Conservation (phyloP, 106 monocot genomes). For the Phalaenopsis equestris region DNA sequence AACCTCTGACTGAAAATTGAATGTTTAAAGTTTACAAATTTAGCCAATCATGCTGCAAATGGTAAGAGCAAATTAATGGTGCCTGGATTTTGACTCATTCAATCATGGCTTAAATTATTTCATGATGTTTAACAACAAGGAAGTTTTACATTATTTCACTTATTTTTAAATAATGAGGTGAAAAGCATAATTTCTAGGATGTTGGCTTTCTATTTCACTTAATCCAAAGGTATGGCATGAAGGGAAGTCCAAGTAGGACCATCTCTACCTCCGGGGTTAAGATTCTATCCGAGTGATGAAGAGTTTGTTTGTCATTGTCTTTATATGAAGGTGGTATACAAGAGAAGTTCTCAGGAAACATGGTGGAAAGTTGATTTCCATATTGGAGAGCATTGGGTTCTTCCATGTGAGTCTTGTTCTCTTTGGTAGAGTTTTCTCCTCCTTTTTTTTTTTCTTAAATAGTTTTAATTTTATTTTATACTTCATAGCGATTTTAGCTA, state of each 20-base stretch:
- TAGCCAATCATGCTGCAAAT: too few species aligned
- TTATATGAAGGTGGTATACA: conserved; percentile 65
- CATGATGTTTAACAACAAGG: too few species aligned
- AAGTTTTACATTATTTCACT: too few species aligned
- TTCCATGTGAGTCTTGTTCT: conserved; percentile 55
- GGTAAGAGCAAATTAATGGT: too few species aligned
- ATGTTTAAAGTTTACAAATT: too few species aligned
- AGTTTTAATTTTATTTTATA: neutral
- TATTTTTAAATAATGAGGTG: too few species aligned
- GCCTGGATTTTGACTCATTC: too few species aligned
- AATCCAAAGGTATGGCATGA: conserved; percentile 36
- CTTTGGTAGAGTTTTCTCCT: neutral
- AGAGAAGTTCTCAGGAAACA: conserved; percentile 37
- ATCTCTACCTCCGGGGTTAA: conserved; percentile 78
- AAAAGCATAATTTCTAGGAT: too few species aligned
- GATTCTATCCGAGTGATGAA: conserved; percentile 90
- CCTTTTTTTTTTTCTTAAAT: neutral
- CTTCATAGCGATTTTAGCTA: too few species aligned
- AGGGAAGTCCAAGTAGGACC: conserved; percentile 63
- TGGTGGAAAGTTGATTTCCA: conserved; percentile 92
- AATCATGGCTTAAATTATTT: too few species aligned
- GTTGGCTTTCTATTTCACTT: conserved; percentile 6
- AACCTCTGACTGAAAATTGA: too few species aligned
- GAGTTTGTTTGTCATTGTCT: conserved; percentile 85
- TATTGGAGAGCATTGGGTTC: conserved; percentile 78